Conservation (phyloP, 129 eudicot genomes). For the Heracleum sosnowskyi region DNA sequence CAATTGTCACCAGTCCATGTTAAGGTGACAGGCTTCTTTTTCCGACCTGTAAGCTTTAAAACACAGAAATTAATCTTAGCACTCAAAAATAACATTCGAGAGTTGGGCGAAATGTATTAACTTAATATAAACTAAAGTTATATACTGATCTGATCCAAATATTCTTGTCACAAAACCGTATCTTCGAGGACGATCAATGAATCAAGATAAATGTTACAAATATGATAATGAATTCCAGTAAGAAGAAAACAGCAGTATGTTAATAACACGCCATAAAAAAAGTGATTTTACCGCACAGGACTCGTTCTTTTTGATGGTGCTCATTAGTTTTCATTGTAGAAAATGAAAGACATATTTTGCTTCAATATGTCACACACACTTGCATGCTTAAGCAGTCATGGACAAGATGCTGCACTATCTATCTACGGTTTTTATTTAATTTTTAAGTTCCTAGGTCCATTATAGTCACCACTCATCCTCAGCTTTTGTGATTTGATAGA, state of each 20-base stretch:
- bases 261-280: background rate
- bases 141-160: background rate
- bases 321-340: background rate
- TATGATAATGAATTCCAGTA: background rate
- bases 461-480: background rate
- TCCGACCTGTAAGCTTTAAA: conserved; percentile 76
- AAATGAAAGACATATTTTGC: background rate
- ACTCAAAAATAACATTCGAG: background rate
- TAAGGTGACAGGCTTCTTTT: conserved; percentile 54
- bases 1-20: conserved; percentile 56
- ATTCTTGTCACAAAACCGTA: background rate
- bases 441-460: background rate
- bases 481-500: background rate
- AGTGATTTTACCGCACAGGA: background rate
- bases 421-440: background rate
- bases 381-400: background rate
- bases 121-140: background rate
- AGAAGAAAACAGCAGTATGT: background rate
- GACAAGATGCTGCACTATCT: background rate
- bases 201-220: background rate
- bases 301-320: background rate
- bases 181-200: background rate
- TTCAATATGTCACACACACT: background rate
- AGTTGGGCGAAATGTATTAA: background rate
- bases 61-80: conserved; percentile 9